A percentile compares a stretch with the other conserved stretches of the same genome.
Evolutionary conservation across 371 early-diverging fungal species (phyloP).

Genomic region (Sporodiniella umbellata): DNA sequence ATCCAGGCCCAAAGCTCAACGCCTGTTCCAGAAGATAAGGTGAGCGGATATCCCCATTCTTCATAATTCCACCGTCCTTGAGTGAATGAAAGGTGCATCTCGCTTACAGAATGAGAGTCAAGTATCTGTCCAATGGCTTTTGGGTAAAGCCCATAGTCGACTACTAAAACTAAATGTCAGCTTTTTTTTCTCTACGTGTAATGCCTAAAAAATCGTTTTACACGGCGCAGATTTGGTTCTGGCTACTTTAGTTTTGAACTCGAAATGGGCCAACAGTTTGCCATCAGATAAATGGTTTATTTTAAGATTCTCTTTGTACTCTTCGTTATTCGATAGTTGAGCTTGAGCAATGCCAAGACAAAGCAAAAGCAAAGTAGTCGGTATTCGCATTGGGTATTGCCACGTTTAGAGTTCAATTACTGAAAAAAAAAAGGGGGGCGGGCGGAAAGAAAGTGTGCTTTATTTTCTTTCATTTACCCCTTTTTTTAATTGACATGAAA

Average conservation of each 20-base stretch:
- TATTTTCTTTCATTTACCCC: background rate
- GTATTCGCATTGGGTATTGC: background rate
- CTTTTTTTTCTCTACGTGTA: too few relatives aligned
- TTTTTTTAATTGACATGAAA: conserved; percentile 16
- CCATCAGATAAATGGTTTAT: conserved; percentile 71
- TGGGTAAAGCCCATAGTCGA: conserved; percentile 77
- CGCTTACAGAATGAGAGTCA: conserved; percentile 67
- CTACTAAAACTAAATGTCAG: conserved; percentile 25
- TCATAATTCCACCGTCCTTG: conserved; percentile 87
- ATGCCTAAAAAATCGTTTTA: too few relatives aligned
- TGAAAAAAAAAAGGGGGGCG: background rate
- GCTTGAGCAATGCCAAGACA: background rate
- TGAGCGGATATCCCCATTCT: conserved; percentile 72
- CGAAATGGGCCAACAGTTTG: conserved; percentile 76
- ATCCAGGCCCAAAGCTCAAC: conserved; percentile 84
- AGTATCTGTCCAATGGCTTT: conserved; percentile 85
- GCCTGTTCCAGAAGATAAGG: conserved; percentile 65
- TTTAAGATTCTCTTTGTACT: conserved; percentile 62
- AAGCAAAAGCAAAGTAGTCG: background rate
- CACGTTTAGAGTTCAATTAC: too few relatives aligned
- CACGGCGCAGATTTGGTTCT: conserved; percentile 18
- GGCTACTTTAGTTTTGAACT: conserved; percentile 58
- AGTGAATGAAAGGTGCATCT: conserved; percentile 85
- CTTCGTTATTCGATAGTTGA: conserved; percentile 20
- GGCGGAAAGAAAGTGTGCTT: background rate